phyloP scores from a whole-genome alignment of 495 filamentous ascomycete species.

The Apodospora peruviana region DNA sequence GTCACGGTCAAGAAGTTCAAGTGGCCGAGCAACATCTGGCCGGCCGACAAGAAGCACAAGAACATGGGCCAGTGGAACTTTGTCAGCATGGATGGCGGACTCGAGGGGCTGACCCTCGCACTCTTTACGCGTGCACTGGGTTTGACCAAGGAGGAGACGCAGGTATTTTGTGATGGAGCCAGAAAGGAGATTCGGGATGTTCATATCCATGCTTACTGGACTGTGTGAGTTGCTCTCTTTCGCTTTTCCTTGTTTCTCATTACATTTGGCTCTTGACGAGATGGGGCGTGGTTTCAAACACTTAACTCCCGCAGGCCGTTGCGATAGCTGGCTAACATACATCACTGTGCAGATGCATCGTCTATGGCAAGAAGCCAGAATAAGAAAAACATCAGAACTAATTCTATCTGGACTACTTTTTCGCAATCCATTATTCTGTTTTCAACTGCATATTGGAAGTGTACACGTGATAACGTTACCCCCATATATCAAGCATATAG shows the following conservation, averaged over 20 bases:
- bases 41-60: slow-evolving; percentile 3
- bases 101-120: not conserved
- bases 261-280: not conserved
- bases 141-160: slow-evolving; percentile 2
- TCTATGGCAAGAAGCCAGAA: slow-evolving; percentile 3
- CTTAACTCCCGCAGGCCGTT: no score
- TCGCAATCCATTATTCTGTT: no score
- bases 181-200: slow-evolving; percentile 2
- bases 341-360: not conserved
- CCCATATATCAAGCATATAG: no score
- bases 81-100: not conserved
- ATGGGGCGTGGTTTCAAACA: not conserved
- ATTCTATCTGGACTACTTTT: no score
- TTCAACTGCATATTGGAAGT: no score
- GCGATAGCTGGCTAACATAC: no score
- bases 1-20: slow-evolving; percentile 5
- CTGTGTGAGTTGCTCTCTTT: slow-evolving; percentile 1
- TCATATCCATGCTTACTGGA: slow-evolving; percentile 1
- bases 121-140: slow-evolving; percentile 5
- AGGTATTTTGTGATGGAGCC: not conserved
- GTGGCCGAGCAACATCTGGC: slow-evolving; percentile 4
- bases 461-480: no score
- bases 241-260: not conserved
- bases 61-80: slow-evolving; percentile 4
- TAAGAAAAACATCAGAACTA: no score